phyloP scores from a whole-genome alignment of 73 alveolate genomes.

The Paramecium sexaurelia region DNA sequence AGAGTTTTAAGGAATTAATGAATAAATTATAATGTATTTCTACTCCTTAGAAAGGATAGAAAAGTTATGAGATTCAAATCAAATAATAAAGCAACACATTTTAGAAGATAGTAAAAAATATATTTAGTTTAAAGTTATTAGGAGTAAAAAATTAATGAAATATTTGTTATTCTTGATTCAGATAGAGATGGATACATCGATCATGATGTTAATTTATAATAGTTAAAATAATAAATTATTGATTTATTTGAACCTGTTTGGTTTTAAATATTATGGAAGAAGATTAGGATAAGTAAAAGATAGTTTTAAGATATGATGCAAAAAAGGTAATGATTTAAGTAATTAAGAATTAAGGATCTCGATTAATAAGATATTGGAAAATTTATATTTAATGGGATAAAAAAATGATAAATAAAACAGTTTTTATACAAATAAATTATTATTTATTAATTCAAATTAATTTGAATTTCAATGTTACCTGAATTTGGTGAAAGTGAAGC shows the following conservation, averaged over 20 bases:
- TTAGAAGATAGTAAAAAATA: not conserved
- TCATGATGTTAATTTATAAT: conserved; percentile 25
- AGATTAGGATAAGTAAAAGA: not conserved
- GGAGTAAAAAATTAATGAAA: conserved; percentile 43
- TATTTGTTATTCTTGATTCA: not conserved
- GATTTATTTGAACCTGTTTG: conserved; percentile 44
- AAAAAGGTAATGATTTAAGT: conserved; percentile 20
- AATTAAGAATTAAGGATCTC: conserved; percentile 20
- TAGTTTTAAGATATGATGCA: conserved; percentile 4
- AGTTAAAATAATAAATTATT: not conserved
- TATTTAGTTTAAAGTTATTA: conserved; percentile 7
- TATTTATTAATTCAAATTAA: conserved; percentile 26
- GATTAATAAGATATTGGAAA: conserved; percentile 1
- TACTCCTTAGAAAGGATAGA: not conserved
- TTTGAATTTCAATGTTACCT: conserved; percentile 42
- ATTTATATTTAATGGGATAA: conserved; percentile 36
- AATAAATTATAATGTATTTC: conserved; percentile 2
- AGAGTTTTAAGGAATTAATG: conserved; percentile 6
- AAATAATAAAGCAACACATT: not conserved
- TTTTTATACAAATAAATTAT: not conserved
- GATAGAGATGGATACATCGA: conserved; percentile 14
- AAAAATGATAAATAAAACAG: not conserved
- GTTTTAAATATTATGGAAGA: conserved; percentile 38
- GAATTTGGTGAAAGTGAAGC: conserved; percentile 66
- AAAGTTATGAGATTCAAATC: not conserved